Evolutionary conservation across 257 asterid species (phyloP).

Genomic region (Solanum sejunctum): DNA sequence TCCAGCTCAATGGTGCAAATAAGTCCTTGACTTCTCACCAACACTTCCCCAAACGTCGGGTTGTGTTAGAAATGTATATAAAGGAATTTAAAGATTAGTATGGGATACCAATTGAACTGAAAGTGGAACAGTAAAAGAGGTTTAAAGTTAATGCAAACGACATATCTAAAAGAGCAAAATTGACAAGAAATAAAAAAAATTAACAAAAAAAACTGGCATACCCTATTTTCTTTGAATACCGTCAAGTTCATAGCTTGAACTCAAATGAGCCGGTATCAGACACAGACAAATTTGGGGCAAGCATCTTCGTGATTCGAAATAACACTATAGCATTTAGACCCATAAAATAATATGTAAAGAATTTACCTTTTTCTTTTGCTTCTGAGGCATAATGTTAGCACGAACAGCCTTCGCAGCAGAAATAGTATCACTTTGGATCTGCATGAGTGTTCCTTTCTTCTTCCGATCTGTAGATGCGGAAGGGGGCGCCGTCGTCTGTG

Average conservation of each 20-base stretch:
- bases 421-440: slow-evolving; percentile 95
- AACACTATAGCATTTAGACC: neutral
- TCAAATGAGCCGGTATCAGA: neutral
- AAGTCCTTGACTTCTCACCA: neutral
- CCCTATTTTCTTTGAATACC: neutral
- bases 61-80: neutral
- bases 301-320: neutral
- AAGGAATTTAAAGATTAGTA: neutral
- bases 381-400: slow-evolving; percentile 73
- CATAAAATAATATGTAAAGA: neutral
- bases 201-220: too few relatives aligned
- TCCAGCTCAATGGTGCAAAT: neutral
- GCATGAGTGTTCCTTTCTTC: slow-evolving; percentile 86
- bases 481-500: slow-evolving; percentile 28
- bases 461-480: slow-evolving; percentile 58
- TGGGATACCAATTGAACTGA: neutral
- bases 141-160: neutral
- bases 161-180: neutral
- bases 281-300: neutral
- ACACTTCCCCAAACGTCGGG: neutral
- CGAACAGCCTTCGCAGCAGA: slow-evolving; percentile 95
- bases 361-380: slow-evolving; percentile 65
- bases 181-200: neutral
- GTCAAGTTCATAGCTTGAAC: neutral
- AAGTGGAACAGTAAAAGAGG: neutral